Evolutionary conservation across 192 early-diverging fungal species (phyloP).

Genomic region (Coemansia sp.): DNA sequence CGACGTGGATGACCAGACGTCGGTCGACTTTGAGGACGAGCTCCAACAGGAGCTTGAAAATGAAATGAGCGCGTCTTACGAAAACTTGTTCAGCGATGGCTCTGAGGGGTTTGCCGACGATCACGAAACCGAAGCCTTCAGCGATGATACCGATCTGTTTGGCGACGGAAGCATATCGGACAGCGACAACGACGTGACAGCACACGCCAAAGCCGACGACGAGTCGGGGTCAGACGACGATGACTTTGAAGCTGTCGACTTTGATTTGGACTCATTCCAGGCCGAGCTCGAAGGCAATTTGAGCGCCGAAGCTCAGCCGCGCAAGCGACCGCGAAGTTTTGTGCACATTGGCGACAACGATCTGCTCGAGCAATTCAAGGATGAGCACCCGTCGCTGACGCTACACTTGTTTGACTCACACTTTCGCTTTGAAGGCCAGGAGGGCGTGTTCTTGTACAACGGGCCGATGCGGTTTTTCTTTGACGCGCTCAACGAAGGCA

Average conservation of each 20-base stretch:
- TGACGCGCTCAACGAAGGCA: slow-evolving; percentile 49
- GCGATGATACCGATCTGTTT: slow-evolving; percentile 31
- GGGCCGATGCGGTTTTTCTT: slow-evolving; percentile 53
- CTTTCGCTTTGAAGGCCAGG: slow-evolving; percentile 66
- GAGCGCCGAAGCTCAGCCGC: slow-evolving; percentile 1
- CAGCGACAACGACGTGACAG: slow-evolving; percentile 28
- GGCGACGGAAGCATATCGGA: slow-evolving; percentile 17
- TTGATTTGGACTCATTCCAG: slow-evolving; percentile 21
- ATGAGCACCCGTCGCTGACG: slow-evolving; percentile 57
- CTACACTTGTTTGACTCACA: slow-evolving; percentile 68
- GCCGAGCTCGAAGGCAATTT: slow-evolving; percentile 20
- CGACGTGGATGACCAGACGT: slow-evolving; percentile 27
- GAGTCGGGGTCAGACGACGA: slow-evolving; percentile 47
- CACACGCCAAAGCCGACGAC: slow-evolving; percentile 20
- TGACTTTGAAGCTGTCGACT: slow-evolving; percentile 49
- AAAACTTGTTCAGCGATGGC: slow-evolving; percentile 35
- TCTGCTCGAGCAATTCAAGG: slow-evolving; percentile 42
- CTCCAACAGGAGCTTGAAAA: slow-evolving; percentile 50
- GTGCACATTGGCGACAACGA: slow-evolving; percentile 37
- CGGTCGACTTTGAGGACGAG: slow-evolving; percentile 44
- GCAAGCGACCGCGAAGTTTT: slow-evolving; percentile 12
- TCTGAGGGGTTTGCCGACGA: background rate
- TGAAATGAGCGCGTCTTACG: slow-evolving; percentile 48
- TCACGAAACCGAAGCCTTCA: background rate
- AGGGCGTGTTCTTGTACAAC: slow-evolving; percentile 53